A percentile compares a stretch with the other conserved stretches of the same genome.
phyloP scores from a whole-genome alignment of 345 rosid species.

The Brassica carinata region DNA sequence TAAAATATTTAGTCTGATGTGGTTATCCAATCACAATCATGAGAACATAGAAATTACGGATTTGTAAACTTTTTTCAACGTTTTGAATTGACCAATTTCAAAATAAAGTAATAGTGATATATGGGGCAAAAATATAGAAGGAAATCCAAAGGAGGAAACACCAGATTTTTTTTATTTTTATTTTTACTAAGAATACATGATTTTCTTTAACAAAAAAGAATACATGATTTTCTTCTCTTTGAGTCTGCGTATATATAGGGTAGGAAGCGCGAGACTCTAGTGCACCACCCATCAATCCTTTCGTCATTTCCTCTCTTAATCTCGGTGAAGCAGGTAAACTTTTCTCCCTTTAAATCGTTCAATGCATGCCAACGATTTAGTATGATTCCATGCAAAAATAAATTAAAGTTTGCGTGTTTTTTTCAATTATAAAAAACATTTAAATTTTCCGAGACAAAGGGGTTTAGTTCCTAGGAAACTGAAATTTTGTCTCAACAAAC shows the following conservation, averaged over 20 bases:
- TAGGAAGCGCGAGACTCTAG: neutral
- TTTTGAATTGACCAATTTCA: neutral
- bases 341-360: neutral
- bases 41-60: neutral
- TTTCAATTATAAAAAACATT: neutral
- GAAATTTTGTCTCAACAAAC: neutral
- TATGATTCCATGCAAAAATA: neutral
- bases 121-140: neutral
- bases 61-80: neutral
- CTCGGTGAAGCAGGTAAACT: neutral
- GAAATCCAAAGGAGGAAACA: neutral
- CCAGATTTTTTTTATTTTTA: neutral
- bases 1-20: too few relatives aligned
- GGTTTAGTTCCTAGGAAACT: neutral
- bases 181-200: neutral
- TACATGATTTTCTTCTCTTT: neutral
- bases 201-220: too few relatives aligned
- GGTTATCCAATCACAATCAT: neutral
- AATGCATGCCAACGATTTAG: neutral
- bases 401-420: neutral
- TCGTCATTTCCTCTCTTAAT: neutral
- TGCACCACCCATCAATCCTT: constrained; percentile 8
- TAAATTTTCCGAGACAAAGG: neutral
- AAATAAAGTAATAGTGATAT: neutral
- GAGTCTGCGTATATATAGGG: neutral